Evolutionary conservation across 1,284 basidiomycete genomes (phyloP).

Genomic region (Moesziomyces sp.): DNA sequence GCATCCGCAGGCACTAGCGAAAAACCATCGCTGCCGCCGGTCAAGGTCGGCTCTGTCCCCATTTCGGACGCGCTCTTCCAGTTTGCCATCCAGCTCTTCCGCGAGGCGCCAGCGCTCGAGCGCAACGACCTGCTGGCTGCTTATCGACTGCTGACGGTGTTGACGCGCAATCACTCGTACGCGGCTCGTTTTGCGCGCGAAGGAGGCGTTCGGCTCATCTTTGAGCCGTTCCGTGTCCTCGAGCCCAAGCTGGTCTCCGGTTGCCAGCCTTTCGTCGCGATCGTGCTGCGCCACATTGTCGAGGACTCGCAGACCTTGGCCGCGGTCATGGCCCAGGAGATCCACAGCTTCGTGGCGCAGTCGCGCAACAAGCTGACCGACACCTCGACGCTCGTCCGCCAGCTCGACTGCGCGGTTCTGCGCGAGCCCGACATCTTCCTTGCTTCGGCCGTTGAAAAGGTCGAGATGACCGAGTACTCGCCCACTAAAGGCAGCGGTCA

Average conservation of each 20-base stretch:
- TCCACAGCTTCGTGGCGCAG: conserved; percentile 69
- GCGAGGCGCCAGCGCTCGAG: conserved; percentile 51
- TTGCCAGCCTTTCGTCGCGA: conserved; percentile 84
- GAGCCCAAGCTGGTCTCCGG: conserved; percentile 64
- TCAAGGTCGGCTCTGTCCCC: conserved; percentile 16
- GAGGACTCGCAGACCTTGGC: conserved; percentile 80
- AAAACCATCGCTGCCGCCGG: conserved; percentile 14
- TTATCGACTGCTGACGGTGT: conserved; percentile 58
- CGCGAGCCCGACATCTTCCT: conserved; percentile 85
- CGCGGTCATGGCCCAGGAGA: conserved; percentile 81
- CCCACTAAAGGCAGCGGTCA: conserved; percentile 44
- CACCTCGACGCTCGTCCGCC: conserved; percentile 78
- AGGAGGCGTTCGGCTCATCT: conserved; percentile 52
- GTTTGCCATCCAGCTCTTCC: conserved; percentile 63
- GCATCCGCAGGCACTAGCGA: background rate
- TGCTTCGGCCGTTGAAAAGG: conserved; percentile 69
- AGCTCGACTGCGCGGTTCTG: conserved; percentile 81
- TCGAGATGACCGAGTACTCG: conserved; percentile 60
- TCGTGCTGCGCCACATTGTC: conserved; percentile 88
- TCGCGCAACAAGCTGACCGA: conserved; percentile 72
- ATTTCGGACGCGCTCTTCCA: conserved; percentile 62
- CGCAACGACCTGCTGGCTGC: conserved; percentile 55
- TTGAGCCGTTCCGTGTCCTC: conserved; percentile 55
- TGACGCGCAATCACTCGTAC: conserved; percentile 49
- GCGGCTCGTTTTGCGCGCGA: conserved; percentile 45